phyloP scores from a whole-genome alignment of 2,329 filamentous ascomycete species.

The Xylariaceae sp. region DNA sequence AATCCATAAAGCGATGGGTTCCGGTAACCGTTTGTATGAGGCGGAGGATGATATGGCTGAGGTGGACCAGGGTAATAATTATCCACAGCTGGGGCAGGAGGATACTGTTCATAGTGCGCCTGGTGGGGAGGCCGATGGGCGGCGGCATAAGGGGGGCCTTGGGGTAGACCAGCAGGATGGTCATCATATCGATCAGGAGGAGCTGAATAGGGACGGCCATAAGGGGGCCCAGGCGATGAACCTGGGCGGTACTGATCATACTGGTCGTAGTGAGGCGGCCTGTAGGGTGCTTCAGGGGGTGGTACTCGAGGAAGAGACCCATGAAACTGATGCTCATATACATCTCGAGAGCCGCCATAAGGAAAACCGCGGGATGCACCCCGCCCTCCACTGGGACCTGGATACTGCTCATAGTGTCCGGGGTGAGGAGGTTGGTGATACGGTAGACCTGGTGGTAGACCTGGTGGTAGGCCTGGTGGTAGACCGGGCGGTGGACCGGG shows the following conservation, averaged over 20 bases:
- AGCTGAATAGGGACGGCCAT: slow-evolving; percentile 23
- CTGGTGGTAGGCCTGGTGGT: not conserved
- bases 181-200: slow-evolving; percentile 21
- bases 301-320: slow-evolving; percentile 2
- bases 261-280: slow-evolving; percentile 11
- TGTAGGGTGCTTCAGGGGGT: slow-evolving; percentile 13
- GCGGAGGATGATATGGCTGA: slow-evolving; percentile 18
- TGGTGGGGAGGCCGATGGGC: slow-evolving; percentile 13
- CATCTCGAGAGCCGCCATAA: slow-evolving; percentile 9
- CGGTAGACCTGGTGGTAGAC: slow-evolving; percentile 3
- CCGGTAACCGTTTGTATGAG: slow-evolving; percentile 7
- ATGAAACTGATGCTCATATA: slow-evolving; percentile 20
- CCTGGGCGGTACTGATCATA: slow-evolving; percentile 22
- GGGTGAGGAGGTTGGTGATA: slow-evolving; percentile 16
- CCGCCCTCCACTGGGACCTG: slow-evolving; percentile 6
- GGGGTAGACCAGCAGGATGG: slow-evolving; percentile 1
- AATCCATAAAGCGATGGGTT: slow-evolving; percentile 18
- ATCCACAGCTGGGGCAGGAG: slow-evolving; percentile 22
- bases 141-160: slow-evolving; percentile 1
- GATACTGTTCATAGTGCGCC: slow-evolving; percentile 21
- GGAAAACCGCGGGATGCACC: slow-evolving; percentile 6
- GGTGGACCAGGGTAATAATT: slow-evolving; percentile 18
- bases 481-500: slow-evolving; percentile 8
- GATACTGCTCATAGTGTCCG: slow-evolving; percentile 22
- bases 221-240: slow-evolving; percentile 1